Conservation (phyloP, 2,329 filamentous ascomycete genomes). For the Diaporthe vexans region DNA sequence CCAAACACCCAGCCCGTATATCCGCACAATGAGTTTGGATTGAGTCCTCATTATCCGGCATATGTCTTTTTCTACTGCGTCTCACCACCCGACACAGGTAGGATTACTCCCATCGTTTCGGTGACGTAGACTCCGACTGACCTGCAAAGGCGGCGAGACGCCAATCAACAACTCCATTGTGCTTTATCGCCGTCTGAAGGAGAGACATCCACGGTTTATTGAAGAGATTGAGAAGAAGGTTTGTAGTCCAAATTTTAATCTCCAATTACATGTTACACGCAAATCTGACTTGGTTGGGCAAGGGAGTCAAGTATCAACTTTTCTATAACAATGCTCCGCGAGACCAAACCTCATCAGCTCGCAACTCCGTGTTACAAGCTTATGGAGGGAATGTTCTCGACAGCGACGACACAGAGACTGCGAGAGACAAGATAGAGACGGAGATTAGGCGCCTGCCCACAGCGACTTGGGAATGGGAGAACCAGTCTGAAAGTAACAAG, state of each 20-base stretch:
- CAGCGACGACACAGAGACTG: neutral
- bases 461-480: slow-evolving; percentile 1
- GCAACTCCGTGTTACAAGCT: neutral
- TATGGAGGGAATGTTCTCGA: neutral
- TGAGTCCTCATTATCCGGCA: slow-evolving; percentile 9
- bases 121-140: neutral
- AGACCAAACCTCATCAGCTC: neutral
- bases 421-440: neutral
- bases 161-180: slow-evolving; percentile 9
- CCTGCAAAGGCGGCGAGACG: neutral
- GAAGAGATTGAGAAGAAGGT: neutral
- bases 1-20: slow-evolving; percentile 44
- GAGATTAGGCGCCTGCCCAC: slow-evolving; percentile 6
- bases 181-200: slow-evolving; percentile 1
- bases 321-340: neutral
- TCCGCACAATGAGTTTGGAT: neutral
- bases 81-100: slow-evolving; percentile 8
- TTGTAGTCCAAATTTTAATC: too few relatives aligned
- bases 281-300: neutral
- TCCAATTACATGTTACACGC: too few relatives aligned
- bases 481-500: neutral
- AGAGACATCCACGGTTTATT: neutral
- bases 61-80: slow-evolving; percentile 2
- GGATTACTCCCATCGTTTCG: neutral
- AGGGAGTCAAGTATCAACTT: slow-evolving; percentile 7